Evolutionary conservation across 164 flowering plant genomes (phyloP).

Genomic region (Santalum album): DNA sequence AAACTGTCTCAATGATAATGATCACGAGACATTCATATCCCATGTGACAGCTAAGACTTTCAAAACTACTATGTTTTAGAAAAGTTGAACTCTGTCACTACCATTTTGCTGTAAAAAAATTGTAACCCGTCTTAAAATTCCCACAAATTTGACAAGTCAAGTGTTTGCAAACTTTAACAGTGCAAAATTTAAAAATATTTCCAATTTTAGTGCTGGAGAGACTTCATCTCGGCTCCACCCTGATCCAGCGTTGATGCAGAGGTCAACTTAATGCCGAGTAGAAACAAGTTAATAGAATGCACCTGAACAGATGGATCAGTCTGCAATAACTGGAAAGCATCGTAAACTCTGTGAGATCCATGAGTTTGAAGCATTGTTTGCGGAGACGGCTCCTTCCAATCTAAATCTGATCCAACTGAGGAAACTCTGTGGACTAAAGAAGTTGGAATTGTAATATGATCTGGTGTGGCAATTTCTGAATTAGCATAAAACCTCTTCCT

Average conservation of each 20-base stretch:
- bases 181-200: too few relatives aligned
- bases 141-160: too few relatives aligned
- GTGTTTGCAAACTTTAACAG: too few relatives aligned
- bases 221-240: neutral
- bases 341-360: constrained; percentile 36
- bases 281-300: neutral
- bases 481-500: constrained; percentile 16
- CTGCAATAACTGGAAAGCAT: constrained; percentile 56
- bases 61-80: too few relatives aligned
- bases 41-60: too few relatives aligned
- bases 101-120: too few relatives aligned
- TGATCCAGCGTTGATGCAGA: neutral
- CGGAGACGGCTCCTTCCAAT: constrained; percentile 63
- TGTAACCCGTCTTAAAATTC: too few relatives aligned
- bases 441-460: constrained; percentile 10
- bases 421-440: constrained; percentile 12
- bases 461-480: constrained; percentile 13
- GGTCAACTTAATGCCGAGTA: neutral
- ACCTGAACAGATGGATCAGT: constrained; percentile 76
- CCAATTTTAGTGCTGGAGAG: too few relatives aligned
- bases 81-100: too few relatives aligned
- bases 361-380: constrained; percentile 19
- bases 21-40: too few relatives aligned
- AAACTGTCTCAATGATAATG: too few relatives aligned
- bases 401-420: constrained; percentile 35